Percentiles rank a stretch among this genome's conserved stretches.
phyloP scores from a whole-genome alignment of 2,329 filamentous ascomycete genomes.

The Aureobasidium sp. region DNA sequence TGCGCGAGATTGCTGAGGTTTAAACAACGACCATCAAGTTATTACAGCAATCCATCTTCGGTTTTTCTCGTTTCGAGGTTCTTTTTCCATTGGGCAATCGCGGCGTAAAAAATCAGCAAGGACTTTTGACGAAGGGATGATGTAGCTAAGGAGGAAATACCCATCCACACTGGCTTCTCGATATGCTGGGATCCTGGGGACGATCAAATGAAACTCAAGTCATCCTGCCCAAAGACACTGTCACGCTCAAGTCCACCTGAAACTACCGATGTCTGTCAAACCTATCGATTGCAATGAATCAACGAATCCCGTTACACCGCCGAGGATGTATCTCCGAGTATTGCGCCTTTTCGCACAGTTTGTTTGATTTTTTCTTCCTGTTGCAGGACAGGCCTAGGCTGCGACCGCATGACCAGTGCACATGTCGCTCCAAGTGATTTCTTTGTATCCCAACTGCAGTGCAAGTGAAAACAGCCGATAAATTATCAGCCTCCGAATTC shows the following conservation, averaged over 20 bases:
- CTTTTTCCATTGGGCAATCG: slow-evolving; percentile 15
- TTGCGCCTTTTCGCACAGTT: not conserved
- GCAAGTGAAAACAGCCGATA: not conserved
- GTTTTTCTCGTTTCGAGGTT: slow-evolving; percentile 16
- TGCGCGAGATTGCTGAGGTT: slow-evolving; percentile 96
- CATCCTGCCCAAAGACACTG: slow-evolving; percentile 14
- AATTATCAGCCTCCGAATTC: not conserved
- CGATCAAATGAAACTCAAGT: slow-evolving; percentile 16
- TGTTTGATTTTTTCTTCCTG: not conserved
- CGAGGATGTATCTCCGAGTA: not conserved
- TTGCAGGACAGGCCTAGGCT: not conserved
- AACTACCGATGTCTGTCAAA: not conserved
- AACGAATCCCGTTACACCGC: not conserved
- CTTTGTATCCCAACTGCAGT: not conserved
- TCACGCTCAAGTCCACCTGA: not conserved
- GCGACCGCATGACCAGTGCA: too few species aligned
- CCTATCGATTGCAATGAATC: not conserved
- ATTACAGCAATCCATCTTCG: slow-evolving; percentile 10
- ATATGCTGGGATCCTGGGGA: slow-evolving; percentile 14
- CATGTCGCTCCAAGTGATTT: not conserved
- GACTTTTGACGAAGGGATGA: slow-evolving; percentile 14
- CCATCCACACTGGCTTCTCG: slow-evolving; percentile 10
- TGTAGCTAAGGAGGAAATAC: slow-evolving; percentile 15
- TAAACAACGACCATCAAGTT: slow-evolving; percentile 39
- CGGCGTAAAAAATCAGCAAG: slow-evolving; percentile 16